Conservation (phyloP, 129 eudicot species). For the Arctium minus region DNA sequence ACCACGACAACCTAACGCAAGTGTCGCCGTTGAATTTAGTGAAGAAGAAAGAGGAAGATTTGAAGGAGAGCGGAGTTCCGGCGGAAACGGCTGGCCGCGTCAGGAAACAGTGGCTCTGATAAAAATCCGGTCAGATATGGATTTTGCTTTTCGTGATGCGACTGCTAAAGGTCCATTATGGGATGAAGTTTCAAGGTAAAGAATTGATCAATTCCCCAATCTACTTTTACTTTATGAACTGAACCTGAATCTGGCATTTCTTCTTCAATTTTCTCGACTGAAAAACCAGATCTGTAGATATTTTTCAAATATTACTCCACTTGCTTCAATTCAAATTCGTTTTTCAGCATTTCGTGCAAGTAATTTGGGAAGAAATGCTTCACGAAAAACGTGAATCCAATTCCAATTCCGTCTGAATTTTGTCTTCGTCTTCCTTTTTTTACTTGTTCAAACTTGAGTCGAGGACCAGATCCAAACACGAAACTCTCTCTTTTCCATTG, state of each 20-base stretch:
- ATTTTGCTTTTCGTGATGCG: constrained; percentile 75
- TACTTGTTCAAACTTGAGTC: constrained; percentile 1
- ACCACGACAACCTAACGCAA: background rate
- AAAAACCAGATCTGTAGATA: background rate
- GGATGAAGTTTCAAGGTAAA: constrained; percentile 96
- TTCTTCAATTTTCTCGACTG: background rate
- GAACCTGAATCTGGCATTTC: background rate
- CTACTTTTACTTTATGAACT: background rate
- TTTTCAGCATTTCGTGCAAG: background rate
- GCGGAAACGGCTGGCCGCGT: constrained; percentile 91
- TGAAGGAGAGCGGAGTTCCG: constrained; percentile 58
- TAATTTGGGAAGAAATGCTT: background rate
- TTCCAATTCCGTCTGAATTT: background rate
- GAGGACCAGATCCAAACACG: background rate
- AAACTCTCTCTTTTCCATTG: background rate
- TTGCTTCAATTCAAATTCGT: background rate
- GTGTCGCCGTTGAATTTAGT: constrained; percentile 31
- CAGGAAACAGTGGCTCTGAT: constrained; percentile 84
- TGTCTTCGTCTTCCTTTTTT: constrained; percentile 18
- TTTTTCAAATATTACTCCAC: background rate
- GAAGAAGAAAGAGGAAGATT: constrained; percentile 46
- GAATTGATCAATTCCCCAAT: background rate
- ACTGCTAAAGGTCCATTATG: constrained; percentile 95
- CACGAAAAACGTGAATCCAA: background rate
- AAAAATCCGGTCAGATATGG: constrained; percentile 90